Conservation (phyloP, 441 rosid species). For the Euphorbia corollata region DNA sequence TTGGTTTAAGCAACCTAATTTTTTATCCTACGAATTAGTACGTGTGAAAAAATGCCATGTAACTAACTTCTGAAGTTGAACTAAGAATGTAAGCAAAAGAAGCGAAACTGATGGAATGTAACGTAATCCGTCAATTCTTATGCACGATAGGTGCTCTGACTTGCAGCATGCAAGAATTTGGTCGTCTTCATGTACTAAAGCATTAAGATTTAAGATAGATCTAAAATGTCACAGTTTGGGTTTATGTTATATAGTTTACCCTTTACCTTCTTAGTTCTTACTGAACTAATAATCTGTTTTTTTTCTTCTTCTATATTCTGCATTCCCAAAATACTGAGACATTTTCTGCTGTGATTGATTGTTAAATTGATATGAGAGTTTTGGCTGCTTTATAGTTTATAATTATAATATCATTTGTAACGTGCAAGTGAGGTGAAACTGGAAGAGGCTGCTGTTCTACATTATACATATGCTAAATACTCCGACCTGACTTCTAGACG, state of each 20-base stretch:
- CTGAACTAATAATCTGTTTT: not conserved
- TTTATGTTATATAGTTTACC: not conserved
- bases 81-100: no score
- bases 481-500: constrained; percentile 94
- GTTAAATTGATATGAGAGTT: not conserved
- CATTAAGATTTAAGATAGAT: not conserved
- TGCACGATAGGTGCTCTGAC: not conserved
- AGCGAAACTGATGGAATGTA: no score
- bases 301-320: no score
- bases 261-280: not conserved
- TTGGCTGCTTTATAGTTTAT: not conserved
- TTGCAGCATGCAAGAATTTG: not conserved
- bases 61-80: no score
- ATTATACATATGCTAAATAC: constrained; percentile 73
- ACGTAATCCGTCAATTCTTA: not conserved
- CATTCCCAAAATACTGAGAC: not conserved
- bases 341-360: not conserved
- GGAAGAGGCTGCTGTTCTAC: constrained; percentile 81
- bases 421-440: constrained; percentile 49
- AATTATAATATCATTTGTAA: not conserved
- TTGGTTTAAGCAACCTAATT: not conserved
- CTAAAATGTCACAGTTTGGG: not conserved
- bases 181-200: not conserved
- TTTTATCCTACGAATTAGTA: no score
- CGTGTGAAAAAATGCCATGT: no score